Percentiles rank a stretch among this genome's conserved stretches.
Conservation (phyloP, 2,329 filamentous ascomycete species). For the Zasmidium cellare region DNA sequence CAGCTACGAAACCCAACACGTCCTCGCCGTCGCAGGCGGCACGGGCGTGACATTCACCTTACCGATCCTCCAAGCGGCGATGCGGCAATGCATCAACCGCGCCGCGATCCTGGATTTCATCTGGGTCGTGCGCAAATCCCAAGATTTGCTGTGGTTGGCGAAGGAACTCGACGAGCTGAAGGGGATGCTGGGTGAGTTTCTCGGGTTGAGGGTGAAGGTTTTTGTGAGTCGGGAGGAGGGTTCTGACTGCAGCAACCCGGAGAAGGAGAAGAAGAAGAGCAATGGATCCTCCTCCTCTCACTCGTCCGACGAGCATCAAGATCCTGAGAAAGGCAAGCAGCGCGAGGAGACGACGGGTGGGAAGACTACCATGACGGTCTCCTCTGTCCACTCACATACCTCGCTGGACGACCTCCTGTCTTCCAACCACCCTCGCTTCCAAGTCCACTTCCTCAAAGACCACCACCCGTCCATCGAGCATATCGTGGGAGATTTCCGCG, state of each 20-base stretch:
- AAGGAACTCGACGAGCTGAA: constrained; percentile 55
- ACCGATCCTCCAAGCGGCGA: constrained; percentile 41
- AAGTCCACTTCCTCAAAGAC: constrained; percentile 24
- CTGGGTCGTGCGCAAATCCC: constrained; percentile 61
- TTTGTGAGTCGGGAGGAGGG: constrained; percentile 61
- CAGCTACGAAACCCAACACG: constrained; percentile 22
- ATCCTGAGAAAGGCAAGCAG: too few species aligned
- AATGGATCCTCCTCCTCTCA: background rate
- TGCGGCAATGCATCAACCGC: constrained; percentile 29
- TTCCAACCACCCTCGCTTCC: constrained; percentile 18
- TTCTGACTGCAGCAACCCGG: too few species aligned
- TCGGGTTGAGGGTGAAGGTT: constrained; percentile 53
- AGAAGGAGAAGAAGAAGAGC: background rate
- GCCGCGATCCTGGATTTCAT: constrained; percentile 56
- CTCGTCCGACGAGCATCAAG: background rate
- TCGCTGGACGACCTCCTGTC: constrained; percentile 19
- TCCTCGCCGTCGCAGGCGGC: constrained; percentile 50
- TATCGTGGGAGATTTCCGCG: constrained; percentile 27
- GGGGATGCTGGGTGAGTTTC: constrained; percentile 38
- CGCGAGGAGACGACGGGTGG: background rate
- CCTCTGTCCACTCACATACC: background rate
- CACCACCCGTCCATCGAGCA: constrained; percentile 25
- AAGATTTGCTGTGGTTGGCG: constrained; percentile 60
- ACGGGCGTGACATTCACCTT: constrained; percentile 61
- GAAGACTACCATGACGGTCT: background rate